Evolutionary conservation across 164 flowering plant genomes (phyloP), one percentile per base, ranked within the genome.

Genomic region (Amborella trichopoda): DNA sequence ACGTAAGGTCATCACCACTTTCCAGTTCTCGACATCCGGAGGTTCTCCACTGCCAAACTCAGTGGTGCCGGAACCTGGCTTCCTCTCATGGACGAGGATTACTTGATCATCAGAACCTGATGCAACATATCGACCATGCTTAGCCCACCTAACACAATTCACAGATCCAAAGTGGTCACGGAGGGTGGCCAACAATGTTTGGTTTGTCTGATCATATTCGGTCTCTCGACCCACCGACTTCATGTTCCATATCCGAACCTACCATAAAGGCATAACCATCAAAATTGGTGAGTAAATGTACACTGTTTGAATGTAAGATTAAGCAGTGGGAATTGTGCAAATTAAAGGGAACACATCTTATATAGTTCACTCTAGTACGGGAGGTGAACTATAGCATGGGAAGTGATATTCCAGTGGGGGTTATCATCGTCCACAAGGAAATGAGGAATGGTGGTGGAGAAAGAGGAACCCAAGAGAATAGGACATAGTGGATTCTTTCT

Each of bases 21-120:
- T 93, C 99, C 99, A 93, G 49, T 93, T 93, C 70, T 93, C 99
- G 40, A 89, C 75, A 75, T 93, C 97, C 0, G 97, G 93, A 34
- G 99, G 89, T 72, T 93, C 99, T 50, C 99, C 97, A 45, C 99
- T 93, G 26, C 97, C 99, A 70, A 93, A 93, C 53, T 93, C 99
- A 3, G 95, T 83, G 26, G 91, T 93, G 50, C 99, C 97, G n/a
- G 97, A 83, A 49, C 99, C 99, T 46, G 97, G 99, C 62, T 87
- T 91, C 45, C 86, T 72, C 72, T 91, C 99, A 52, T 91, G 99
- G 66, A 91, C 61, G 12, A 70, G 67, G 71, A 91, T 91, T 32
- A 74, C 94, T 60, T 84, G 96, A 72, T 91, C 99, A 67, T 91
- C 96, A 50, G 99, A 91, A 40, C 99, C 99, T 20, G 99, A 91